phyloP scores from a whole-genome alignment of 371 early-diverging fungal genomes.

The Apophysomyces elegans region DNA sequence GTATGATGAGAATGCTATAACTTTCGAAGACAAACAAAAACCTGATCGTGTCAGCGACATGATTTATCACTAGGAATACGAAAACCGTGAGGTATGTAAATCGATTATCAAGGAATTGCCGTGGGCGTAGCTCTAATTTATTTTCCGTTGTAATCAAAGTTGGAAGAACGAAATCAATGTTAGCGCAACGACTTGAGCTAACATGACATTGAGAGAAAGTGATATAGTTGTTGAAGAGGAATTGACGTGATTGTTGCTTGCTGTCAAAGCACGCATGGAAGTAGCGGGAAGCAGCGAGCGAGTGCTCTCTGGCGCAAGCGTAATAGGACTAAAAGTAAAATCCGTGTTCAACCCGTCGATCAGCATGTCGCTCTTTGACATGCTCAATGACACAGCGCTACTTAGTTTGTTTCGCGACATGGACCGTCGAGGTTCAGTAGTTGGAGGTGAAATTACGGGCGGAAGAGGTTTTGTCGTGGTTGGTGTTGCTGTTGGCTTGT shows the following conservation, averaged over 20 bases:
- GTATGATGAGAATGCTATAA: too few species aligned
- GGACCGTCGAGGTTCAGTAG: not conserved
- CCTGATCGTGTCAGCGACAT: too few species aligned
- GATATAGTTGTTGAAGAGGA: slow-evolving; percentile 9
- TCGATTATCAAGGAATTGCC: too few species aligned
- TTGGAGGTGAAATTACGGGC: not conserved
- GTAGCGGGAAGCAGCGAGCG: slow-evolving; percentile 13
- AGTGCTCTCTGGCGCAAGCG: slow-evolving; percentile 41
- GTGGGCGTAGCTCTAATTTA: too few species aligned
- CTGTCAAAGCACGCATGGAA: slow-evolving; percentile 20
- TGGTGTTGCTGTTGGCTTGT: not conserved
- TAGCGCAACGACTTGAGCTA: not conserved
- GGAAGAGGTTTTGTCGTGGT: not conserved
- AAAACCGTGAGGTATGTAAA: too few species aligned
- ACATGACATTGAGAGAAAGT: not conserved
- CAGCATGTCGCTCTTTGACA: not conserved
- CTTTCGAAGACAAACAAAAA: too few species aligned
- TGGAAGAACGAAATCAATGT: not conserved
- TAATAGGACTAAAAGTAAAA: slow-evolving; percentile 36
- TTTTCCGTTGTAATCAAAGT: not conserved
- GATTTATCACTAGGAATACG: too few species aligned
- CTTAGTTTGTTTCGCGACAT: slow-evolving; percentile 5
- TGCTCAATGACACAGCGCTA: slow-evolving; percentile 4
- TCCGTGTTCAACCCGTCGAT: not conserved
- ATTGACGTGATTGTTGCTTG: not conserved